Evolutionary conservation across 352 stramenopile species (phyloP), one percentile per base, ranked within the genome.

Genomic region (Pythium graminicola): DNA sequence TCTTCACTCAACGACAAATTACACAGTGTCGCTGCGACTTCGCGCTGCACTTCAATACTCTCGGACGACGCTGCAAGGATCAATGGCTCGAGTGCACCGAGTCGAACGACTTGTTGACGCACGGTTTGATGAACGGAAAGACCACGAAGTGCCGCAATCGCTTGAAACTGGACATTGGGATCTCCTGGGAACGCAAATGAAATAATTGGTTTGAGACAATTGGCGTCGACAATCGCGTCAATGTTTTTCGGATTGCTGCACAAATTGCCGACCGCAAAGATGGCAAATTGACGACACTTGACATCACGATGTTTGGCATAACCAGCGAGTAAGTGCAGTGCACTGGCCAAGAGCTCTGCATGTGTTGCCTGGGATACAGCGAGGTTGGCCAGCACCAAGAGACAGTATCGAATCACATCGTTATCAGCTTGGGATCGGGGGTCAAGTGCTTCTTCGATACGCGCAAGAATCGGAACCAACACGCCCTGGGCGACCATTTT

Each of bases 81-180:
- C 8, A 99, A 60, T 6, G 95, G 94, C 60, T 99, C 94, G 14
- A 98, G 66, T 4, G 81, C 90, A n/a, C 93, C 93, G 53, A 97
- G 72, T 1, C 84, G 72, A 2, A 98, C 82, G 31, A 98, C 70
- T 33, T 96, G 86, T 45, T 95, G 81, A 1, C 95, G 84, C 17
- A 97, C 72, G 16, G 81, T 60, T 39, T 91, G 74, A 47, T 97
- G 85, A 17, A 97, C 95, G 1, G 91, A 95, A 13, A 99, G 68
- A 0, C 93, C 93, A 4, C 90, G 85, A 2, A 99, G 72, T 1
- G 85, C 91, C 5, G 93, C 89, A 35, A 98, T 97, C 4, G 95
- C 94, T 72, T 98, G 95, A 68, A 98, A 98, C 69, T 98, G 95
- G 28, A 98, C 88, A 55, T 98, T 98, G 16, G 81, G 57, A 32